These are phyloP conservation scores for Earliella scabrosa DNA, from an alignment of 1,284 basidiomycete species.

Conservation along the genomic window DNA sequence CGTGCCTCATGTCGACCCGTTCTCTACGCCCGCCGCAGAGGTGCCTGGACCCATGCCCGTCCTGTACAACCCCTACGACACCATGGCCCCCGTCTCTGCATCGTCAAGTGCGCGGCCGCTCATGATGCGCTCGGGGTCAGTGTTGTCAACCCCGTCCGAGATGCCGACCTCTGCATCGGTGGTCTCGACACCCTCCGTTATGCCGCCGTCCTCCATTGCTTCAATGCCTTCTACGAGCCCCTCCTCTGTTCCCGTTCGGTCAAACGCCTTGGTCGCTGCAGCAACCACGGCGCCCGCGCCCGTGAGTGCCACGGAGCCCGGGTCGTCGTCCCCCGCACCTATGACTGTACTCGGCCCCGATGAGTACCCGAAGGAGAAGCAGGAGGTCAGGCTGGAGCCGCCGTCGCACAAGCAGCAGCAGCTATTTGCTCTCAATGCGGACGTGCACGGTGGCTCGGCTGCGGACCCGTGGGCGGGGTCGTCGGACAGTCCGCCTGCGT, in stretches of 20 bases:
- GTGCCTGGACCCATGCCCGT: not conserved
- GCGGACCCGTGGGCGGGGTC: not conserved
- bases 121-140: not conserved
- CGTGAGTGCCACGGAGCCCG: not conserved
- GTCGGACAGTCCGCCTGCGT: not conserved
- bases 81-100: not conserved
- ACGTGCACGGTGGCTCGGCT: not conserved
- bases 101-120: not conserved
- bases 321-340: not conserved
- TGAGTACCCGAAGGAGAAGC: slow-evolving; percentile 10
- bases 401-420: not conserved
- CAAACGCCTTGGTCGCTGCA: not conserved
- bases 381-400: slow-evolving; percentile 7
- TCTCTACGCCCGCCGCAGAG: not conserved
- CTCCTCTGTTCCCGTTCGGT: not conserved
- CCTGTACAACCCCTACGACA: slow-evolving; percentile 6
- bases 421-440: not conserved
- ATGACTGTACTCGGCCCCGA: not conserved
- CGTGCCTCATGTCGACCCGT: not conserved
- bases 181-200: not conserved
- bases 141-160: not conserved
- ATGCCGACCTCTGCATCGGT: not conserved
- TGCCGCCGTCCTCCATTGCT: no score
- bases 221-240: no score
- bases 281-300: not conserved